phyloP scores from a whole-genome alignment of 805 yeast genomes.

The Scheffersomyces spartinae region DNA sequence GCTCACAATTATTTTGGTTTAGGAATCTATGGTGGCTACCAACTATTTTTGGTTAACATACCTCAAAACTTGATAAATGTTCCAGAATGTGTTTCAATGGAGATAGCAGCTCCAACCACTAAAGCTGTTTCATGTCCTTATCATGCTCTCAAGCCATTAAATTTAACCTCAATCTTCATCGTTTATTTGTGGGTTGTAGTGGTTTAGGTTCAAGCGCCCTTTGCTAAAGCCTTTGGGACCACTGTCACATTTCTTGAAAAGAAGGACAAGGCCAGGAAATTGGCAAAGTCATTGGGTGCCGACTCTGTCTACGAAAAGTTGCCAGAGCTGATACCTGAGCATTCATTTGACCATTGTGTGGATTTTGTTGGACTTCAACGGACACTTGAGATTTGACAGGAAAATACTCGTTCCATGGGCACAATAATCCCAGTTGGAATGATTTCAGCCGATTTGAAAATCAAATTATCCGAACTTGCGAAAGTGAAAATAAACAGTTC shows the following conservation, averaged over 20 bases:
- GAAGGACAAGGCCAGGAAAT: slow-evolving; percentile 13
- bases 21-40: slow-evolving; percentile 18
- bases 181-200: slow-evolving; percentile 20
- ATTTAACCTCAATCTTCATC: slow-evolving; percentile 8
- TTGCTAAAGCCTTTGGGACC: slow-evolving; percentile 9
- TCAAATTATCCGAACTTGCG: slow-evolving; percentile 25
- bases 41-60: slow-evolving; percentile 12
- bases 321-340: slow-evolving; percentile 11
- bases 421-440: slow-evolving; percentile 32
- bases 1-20: slow-evolving; percentile 12
- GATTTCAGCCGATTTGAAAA: slow-evolving; percentile 18
- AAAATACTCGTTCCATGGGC: slow-evolving; percentile 24
- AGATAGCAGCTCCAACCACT: slow-evolving; percentile 19
- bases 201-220: slow-evolving; percentile 20
- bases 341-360: slow-evolving; percentile 23
- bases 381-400: slow-evolving; percentile 12
- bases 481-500: slow-evolving; percentile 28
- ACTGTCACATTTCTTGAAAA: slow-evolving; percentile 8
- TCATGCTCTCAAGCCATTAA: slow-evolving; percentile 17
- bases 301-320: slow-evolving; percentile 24
- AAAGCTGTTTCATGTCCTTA: slow-evolving; percentile 21
- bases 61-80: slow-evolving; percentile 10
- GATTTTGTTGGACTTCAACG: slow-evolving; percentile 10
- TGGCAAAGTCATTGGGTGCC: slow-evolving; percentile 28
- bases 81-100: slow-evolving; percentile 14